Evolutionary conservation across 2,329 filamentous ascomycete genomes (phyloP), one percentile per base, ranked within the genome.

Genomic region (Dactylellina cionopaga): DNA sequence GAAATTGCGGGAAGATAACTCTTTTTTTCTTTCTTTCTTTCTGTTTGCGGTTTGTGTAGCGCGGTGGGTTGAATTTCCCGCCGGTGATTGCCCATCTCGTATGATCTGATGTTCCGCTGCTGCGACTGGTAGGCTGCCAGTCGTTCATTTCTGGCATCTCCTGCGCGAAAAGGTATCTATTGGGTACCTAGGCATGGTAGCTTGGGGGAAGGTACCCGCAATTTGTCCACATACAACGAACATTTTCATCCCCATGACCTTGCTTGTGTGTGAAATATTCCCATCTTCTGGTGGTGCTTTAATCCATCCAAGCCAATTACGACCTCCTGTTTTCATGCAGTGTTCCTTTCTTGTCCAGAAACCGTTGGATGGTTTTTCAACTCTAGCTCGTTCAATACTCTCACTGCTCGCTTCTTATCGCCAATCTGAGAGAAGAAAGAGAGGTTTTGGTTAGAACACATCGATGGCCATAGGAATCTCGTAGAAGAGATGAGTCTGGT

Each of bases 221-320:
- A 13, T 35, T 33, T 9, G 5, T 58, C 43, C 31, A 29, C 29
- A 37, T 52, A 15, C 46, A 49, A 31, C 51, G 51, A 62, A 49
- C 49, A 19, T 55, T 46, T 47, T 70, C 41, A 70, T 59, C 46
- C 66, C 66, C 51, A 71, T 71, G 66, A 64, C 66, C 58, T 22
- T 17, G 55, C n/a, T 37, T 47, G 51, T 43, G 31, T 58, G 37
- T 39, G 41, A 49, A 52, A 63, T 71, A 41, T 17, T 52, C 66
- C 66, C 58, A 71, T 71, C 59, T 55, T 41, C 58, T 52, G 56
- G 44, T 55, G 65, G 65, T 56, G 65, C 31, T 33, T 63, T 70
- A n/a, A 56, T 59, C 49, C 19, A 55, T 25, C 37, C 55, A 54
- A 33, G 22, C 58, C 66, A 70, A 63, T 70, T 62, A 70, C 27